Evolutionary conservation across 192 early-diverging fungal species (phyloP), one percentile per base, ranked within the genome.

Genomic region (Kappamyces sp.): DNA sequence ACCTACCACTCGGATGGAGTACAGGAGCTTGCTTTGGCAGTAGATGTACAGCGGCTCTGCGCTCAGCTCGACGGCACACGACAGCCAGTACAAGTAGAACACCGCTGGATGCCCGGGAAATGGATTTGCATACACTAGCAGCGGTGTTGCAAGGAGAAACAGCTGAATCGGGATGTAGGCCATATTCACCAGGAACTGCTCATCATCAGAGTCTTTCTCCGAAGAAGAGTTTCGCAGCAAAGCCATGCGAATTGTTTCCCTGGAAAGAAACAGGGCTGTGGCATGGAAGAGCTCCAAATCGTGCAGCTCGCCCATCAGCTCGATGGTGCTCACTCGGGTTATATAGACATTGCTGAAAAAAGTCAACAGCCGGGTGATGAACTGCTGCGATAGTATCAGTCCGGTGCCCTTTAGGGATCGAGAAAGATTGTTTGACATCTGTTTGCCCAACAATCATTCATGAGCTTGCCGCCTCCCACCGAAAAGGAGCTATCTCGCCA

Each of bases 201-300:
- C 59, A 5, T 40, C 40, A 7, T 34, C 38, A 51, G 59, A 35
- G 65, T 74, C 7, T 54, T 47, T 52, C 49, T 41, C 42, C 36
- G 39, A 63, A 40, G 5, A 13, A 0, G 57, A 4, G 40, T 34
- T 61, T n/a, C 78, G 46, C 35, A 77, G 59, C 38, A 76, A 55
- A 1, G 73, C 78, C 74, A 76, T 76, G 8, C 74, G 46, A 10
- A 76, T 65, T 42, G 63, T 65, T 48, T 77, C 74, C 33, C 96
- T 73, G 1, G 92, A 93, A 8, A 99, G 72, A 74, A 99, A 97
- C 40, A 97, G 68, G 23, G 97, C 86, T 0, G 93, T 92, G n/a
- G 89, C 84, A 5, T 89, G 76, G 10, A 94, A 66, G 9, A 98
- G 78, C 71, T 98, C 92, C 34, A 96, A 71, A 40, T 87, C 86